A percentile compares a stretch with the other conserved stretches of the same genome.
phyloP scores from a whole-genome alignment of 306 rosid genomes.

The Malus sieversii region DNA sequence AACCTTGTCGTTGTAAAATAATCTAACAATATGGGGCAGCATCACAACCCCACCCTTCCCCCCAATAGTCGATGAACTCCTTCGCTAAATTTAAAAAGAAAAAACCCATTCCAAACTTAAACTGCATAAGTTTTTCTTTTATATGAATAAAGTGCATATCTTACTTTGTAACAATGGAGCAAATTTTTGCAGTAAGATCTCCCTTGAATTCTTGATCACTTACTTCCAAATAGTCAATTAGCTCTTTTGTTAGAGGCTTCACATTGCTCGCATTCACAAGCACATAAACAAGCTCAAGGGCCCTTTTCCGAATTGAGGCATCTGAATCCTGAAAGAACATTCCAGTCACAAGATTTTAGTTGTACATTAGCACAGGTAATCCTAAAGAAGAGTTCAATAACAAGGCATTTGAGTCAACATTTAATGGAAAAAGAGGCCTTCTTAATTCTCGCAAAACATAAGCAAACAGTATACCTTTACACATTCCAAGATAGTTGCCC shows the following conservation, averaged over 20 bases:
- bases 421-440: background rate
- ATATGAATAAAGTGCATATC: conserved; percentile 17
- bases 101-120: background rate
- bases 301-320: conserved; percentile 93
- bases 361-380: background rate
- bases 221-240: conserved; percentile 78
- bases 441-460: background rate
- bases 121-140: background rate
- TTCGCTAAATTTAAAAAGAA: background rate
- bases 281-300: conserved; percentile 90
- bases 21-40: background rate
- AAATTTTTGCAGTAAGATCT: conserved; percentile 89
- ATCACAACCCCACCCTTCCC: background rate
- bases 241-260: conserved; percentile 83
- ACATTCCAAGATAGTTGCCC: conserved; percentile 92
- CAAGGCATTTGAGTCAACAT: background rate
- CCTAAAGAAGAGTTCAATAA: conserved; percentile 2
- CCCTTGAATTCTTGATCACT: conserved; percentile 84
- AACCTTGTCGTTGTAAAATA: background rate
- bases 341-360: conserved; percentile 23
- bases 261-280: conserved; percentile 84
- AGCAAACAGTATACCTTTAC: conserved; percentile 61
- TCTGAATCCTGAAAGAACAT: conserved; percentile 71
- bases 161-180: conserved; percentile 89
- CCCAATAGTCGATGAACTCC: background rate